Base-by-base conservation (phyloP, 1,284 basidiomycete genomes). In the Sanghuangporus baumii region DNA sequence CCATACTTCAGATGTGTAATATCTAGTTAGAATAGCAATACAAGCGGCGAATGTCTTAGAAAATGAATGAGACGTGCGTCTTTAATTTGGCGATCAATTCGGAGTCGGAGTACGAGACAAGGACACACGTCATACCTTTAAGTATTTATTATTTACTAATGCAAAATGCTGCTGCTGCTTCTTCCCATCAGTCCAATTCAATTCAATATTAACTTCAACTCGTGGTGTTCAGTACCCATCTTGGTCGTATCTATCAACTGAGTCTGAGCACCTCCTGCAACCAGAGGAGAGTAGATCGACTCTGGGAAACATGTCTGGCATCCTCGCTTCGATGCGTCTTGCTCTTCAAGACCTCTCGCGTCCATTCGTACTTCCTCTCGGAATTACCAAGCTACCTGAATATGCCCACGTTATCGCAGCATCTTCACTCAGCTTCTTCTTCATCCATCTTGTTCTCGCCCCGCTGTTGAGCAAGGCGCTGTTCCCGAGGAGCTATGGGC, bases 381-480 rank as follows among this genome's bases (percentile, higher is more conserved):
- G 68, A 41, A 69, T 81, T 34, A 64, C 61, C 6, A 66, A 71
- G 26, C 76, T 93, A 69, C 78, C 81, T 0, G 84, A 85, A 67
- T 84, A 88, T 65, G 76, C 86, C 56, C 83, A 88, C 68, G 77
- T 90, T 31, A 83, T 96, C 61, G 80, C 91, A 57, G 79, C 81
- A 68, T 76, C 87, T 61, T 77, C 80, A 65, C 64, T 80, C 50
- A 73, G 73, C 61, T 86, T 85, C 66, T 75, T 78, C 14, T 66
- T 74, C 48, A 68, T 84, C 52, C 84, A 87, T 64, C 71, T 78
- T 60, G 75, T 81, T 56, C 57, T 85, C 34, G 80, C 82, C 5
- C 86, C 86, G 1, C 68, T 72, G 57, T 68, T 81, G 46, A 81
- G 79, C 67, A 71, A 69, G 11, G 70, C 71, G 8, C 73, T 79